Evolutionary conservation across 2,329 filamentous ascomycete species (phyloP), one percentile per base, ranked within the genome.

Genomic region (Epichloe uncinata): DNA sequence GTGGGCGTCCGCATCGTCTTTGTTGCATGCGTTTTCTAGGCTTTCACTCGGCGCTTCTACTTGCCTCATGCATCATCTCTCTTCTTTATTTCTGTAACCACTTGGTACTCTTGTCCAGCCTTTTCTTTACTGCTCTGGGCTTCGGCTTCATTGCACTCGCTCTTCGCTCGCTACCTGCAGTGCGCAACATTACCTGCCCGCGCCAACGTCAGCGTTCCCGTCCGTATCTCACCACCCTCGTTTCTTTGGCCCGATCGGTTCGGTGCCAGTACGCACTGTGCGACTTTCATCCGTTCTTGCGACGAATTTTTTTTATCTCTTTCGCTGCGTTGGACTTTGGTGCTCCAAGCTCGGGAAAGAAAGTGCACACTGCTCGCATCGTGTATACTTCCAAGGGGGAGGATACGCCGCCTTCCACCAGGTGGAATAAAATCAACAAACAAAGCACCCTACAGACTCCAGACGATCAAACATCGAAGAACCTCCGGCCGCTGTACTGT

Each of bases 1-100:
- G 48, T 49, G 51, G 48, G 44, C 45, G 41, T 40, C 51, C 45
- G 51, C 48, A 45, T 50, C 43, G 51, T 48, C 36, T 48, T 53
- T 48, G 45, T 45, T 53, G 48, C 48, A 48, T 53, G 7, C 22
- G 7, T 26, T 26, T 26, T 38, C 51, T 42, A 34, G 36, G 42
- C 48, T 36, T 37, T 50, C 48, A 37, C 48, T 37, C 40, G 36
- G 45, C 45, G 51, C 48, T 45, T 48, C 42, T 47, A 38, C n/a
- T 46, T 44, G 38, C 30, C 35, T 45, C 26, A 22, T 34, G 5
- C 18, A 7, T 15, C 12, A 3, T 13, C 36, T 38, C 3, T n/a
- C 16, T 47, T 26, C 34, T 41, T 48, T 12, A 40, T 45, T 35
- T 38, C 43, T 22, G 41, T 8, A 34, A 13, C 20, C 45, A 22